Evolutionary conservation across 345 rosid genomes (phyloP).

Genomic region (Acer saccharum): DNA sequence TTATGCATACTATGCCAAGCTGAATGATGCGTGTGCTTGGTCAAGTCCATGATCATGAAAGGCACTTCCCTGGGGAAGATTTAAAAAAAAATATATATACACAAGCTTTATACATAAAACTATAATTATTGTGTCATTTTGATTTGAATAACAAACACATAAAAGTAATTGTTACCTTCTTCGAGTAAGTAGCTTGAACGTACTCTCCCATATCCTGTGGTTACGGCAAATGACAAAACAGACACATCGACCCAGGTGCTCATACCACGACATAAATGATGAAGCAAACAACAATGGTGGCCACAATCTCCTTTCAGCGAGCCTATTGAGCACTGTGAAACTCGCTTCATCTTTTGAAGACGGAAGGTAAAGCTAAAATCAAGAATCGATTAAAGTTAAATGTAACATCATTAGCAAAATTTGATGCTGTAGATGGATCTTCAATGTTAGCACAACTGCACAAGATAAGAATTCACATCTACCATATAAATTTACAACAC

Average conservation of each 20-base stretch:
- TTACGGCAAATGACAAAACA: conserved; percentile 61
- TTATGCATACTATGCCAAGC: conserved; percentile 86
- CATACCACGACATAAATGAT: conserved; percentile 81
- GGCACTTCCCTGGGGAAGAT: conserved; percentile 45
- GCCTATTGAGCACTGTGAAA: conserved; percentile 43
- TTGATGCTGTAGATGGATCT: too few species aligned
- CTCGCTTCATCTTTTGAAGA: conserved; percentile 43
- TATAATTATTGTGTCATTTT: neutral
- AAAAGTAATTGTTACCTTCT: conserved; percentile 42
- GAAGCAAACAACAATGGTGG: conserved; percentile 62
- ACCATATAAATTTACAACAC: conserved; percentile 3
- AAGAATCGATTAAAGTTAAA: neutral
- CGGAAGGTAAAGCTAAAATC: conserved; percentile 57
- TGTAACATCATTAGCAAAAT: neutral
- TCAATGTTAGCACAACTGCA: neutral
- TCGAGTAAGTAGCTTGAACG: conserved; percentile 54
- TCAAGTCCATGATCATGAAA: conserved; percentile 39
- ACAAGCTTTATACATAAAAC: neutral
- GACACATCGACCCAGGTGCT: conserved; percentile 69
- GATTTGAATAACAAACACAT: neutral
- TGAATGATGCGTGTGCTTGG: conserved; percentile 80
- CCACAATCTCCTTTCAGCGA: conserved; percentile 75
- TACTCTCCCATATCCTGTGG: conserved; percentile 69
- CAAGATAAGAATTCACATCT: neutral
- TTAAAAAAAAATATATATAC: neutral